phyloP scores from a whole-genome alignment of 163 green algal species.

The Chlamydomonas reinhardtii region DNA sequence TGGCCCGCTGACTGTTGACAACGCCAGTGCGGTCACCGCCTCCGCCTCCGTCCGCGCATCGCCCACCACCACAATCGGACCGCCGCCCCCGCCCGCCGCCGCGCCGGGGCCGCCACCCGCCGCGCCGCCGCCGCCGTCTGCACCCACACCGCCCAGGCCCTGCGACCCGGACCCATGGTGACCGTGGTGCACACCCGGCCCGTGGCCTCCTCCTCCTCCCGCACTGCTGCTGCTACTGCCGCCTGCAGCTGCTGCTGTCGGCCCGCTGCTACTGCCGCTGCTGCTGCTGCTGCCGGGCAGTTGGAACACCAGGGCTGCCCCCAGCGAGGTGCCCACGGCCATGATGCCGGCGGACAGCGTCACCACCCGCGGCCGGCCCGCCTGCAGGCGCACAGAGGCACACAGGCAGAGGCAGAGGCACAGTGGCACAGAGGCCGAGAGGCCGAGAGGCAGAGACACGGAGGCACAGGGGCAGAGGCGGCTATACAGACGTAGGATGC shows the following conservation, averaged over 20 bases:
- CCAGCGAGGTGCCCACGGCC: constrained; percentile 67
- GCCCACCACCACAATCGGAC: constrained; percentile 29
- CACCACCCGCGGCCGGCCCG: constrained; percentile 50
- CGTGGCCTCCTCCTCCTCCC: background rate
- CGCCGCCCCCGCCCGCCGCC: background rate
- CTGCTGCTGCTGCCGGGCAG: constrained; percentile 19
- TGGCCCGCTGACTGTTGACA: constrained; percentile 44
- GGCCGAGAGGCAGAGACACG: too few species aligned
- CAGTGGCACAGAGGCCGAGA: too few species aligned
- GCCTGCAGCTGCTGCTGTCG: background rate
- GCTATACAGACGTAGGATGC: too few species aligned
- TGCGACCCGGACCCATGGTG: background rate
- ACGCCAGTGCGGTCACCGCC: constrained; percentile 60
- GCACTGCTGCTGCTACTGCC: constrained; percentile 16
- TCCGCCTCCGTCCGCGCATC: constrained; percentile 58
- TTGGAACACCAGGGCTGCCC: constrained; percentile 59
- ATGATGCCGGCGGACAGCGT: constrained; percentile 58
- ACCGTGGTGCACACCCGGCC: background rate
- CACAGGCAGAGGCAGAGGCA: too few species aligned
- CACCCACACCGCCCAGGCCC: background rate
- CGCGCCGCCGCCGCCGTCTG: constrained; percentile 31
- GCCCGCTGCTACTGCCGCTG: background rate
- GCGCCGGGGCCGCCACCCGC: constrained; percentile 15
- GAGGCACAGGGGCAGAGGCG: too few species aligned
- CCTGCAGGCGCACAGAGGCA: background rate